These are phyloP conservation scores for Globisporangium cystogenes DNA, from an alignment of 352 stramenopile species.

Conservation along the genomic window DNA sequence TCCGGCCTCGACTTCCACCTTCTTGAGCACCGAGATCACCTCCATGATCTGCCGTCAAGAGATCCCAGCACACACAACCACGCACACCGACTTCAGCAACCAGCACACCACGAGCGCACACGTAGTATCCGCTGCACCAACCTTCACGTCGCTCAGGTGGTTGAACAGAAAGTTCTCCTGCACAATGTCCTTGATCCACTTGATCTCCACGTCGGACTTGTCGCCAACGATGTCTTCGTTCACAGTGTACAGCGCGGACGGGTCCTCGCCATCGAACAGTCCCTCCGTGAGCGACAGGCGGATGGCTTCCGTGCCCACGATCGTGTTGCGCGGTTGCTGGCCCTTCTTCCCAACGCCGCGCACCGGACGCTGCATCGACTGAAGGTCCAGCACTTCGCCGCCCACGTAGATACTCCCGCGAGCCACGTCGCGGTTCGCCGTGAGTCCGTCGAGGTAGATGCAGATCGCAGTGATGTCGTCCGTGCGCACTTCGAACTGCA, in stretches of 20 bases:
- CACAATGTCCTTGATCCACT: slow-evolving; percentile 86
- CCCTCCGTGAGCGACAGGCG: slow-evolving; percentile 67
- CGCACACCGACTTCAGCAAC: too few relatives aligned
- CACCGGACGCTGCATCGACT: slow-evolving; percentile 82
- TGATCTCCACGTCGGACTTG: slow-evolving; percentile 78
- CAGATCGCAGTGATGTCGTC: slow-evolving; percentile 93
- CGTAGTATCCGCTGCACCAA: slow-evolving; percentile 16
- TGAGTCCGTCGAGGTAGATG: slow-evolving; percentile 79
- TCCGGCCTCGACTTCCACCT: slow-evolving; percentile 69
- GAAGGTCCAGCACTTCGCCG: slow-evolving; percentile 72
- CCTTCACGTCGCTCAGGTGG: slow-evolving; percentile 86
- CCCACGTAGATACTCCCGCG: slow-evolving; percentile 82
- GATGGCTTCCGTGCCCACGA: slow-evolving; percentile 81
- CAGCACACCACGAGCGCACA: too few relatives aligned
- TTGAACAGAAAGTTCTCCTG: slow-evolving; percentile 92
- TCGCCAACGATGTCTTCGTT: slow-evolving; percentile 22
- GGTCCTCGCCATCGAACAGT: slow-evolving; percentile 20
- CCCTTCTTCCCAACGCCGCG: slow-evolving; percentile 57
- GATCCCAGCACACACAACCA: not conserved
- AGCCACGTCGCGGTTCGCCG: slow-evolving; percentile 38
- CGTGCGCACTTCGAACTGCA: slow-evolving; percentile 92
- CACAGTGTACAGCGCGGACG: slow-evolving; percentile 27
- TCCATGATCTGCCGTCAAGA: slow-evolving; percentile 45
- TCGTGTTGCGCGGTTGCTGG: slow-evolving; percentile 66
- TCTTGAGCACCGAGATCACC: slow-evolving; percentile 86